phyloP scores from a whole-genome alignment of 2,329 filamentous ascomycete genomes.

The Apiospora malaysiana region DNA sequence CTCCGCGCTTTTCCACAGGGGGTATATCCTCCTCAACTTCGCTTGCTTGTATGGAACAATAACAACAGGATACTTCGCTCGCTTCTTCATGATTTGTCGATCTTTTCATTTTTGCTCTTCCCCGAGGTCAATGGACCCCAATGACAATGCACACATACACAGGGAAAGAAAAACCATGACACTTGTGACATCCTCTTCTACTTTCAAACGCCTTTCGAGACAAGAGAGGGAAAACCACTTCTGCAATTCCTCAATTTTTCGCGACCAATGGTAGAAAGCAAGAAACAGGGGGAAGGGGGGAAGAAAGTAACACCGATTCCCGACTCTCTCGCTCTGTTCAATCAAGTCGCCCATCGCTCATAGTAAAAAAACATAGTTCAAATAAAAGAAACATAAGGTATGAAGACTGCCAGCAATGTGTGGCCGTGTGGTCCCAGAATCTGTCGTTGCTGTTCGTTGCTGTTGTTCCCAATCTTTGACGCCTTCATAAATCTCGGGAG shows the following conservation, averaged over 20 bases:
- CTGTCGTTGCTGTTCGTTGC: constrained; percentile 16
- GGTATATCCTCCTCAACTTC: constrained; percentile 18
- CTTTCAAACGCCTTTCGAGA: neutral
- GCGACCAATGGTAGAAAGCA: neutral
- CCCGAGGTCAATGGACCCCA: neutral
- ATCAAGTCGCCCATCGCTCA: neutral
- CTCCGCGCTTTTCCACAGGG: constrained; percentile 5
- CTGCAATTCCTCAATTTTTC: neutral
- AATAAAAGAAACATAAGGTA: constrained; percentile 5
- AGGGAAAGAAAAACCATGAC: neutral
- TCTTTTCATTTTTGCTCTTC: neutral
- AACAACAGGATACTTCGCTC: neutral
- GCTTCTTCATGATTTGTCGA: neutral
- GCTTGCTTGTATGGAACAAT: constrained; percentile 3
- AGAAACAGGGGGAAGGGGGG: neutral
- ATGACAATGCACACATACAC: neutral
- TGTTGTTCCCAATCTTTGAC: constrained; percentile 13
- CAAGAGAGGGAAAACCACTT: neutral
- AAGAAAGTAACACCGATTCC: neutral
- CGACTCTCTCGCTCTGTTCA: neutral
- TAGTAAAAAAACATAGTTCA: neutral
- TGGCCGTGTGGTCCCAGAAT: constrained; percentile 26
- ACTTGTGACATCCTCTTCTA: neutral
- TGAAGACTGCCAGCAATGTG: constrained; percentile 13
- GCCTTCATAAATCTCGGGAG: constrained; percentile 7